Evolutionary conservation across 768 basidiomycete species (phyloP), one percentile per base, ranked within the genome.

Genomic region (Russula olivacea): DNA sequence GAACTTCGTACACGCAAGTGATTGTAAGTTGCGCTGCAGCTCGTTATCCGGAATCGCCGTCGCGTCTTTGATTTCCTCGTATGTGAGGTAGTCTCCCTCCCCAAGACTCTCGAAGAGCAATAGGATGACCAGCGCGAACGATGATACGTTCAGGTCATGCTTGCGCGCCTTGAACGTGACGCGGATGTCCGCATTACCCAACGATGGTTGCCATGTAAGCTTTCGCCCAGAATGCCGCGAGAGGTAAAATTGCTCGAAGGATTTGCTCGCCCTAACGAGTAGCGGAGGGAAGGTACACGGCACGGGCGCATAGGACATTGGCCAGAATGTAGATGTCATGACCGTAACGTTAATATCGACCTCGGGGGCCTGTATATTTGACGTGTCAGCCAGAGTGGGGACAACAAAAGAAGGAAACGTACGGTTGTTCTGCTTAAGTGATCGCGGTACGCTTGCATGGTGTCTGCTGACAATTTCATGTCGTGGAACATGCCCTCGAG

Each of bases 401-500:
- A n/a, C 9, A 32, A 36, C 55, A 38, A 23, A 57, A 14, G 61
- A 34, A 50, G 14, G 50, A 14, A n/a, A 75, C 86, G 65, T 71
- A 95, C 93, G 53, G 79, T 77, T 2, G 77, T 82, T 66, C 79
- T 82, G 51, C 79, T 78, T 30, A 93, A 74, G 71, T 83, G 76
- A 11, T 76, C 76, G 48, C 82, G 82, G 72, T 93, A 99, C 5
- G 82, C 83, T 40, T 81, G 77, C 81, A 89, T 89, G 17, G 85
- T 86, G 60, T 99, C 97, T 21, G 78, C 74, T 6, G 93, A 96
- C 32, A 95, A 73, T 69, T 86, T 91, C 86, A 99, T 94, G 71
- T 98, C 96, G 67, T 92, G 82, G 83, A 99, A 97, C 96, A 99
- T 99, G 61, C 95, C 95, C 74, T 99, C 95, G 70, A 98, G 78